Base-by-base conservation (phyloP, 331 rosid genomes). In the Acacia concinna region DNA sequence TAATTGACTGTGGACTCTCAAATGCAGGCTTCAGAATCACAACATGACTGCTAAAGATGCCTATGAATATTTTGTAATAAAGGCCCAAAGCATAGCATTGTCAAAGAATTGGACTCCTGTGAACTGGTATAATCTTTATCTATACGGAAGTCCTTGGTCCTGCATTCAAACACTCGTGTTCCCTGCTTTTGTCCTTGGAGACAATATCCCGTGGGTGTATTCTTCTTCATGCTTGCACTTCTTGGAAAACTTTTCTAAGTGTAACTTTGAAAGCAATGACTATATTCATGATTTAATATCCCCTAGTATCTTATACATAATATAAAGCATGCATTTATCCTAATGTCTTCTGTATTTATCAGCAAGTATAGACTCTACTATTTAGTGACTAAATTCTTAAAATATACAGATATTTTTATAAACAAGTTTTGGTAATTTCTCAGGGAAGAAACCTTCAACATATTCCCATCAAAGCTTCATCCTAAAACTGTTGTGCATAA, bases 391-490 rank as follows among this genome's bases (percentile, higher is more conserved):
- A 27, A 43, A 27, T 74, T 76, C 75, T 78, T 46, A 57, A 37
- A 81, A 68, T 21, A 5, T 37, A 15, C 63, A 9, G n/a, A 32
- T 31, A 43, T 23, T 81, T 88, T 82, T 49, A 9, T 35, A 75
- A 73, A 28, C 74, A n/a, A 56, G 15, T 74, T 80, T 78, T 81
- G 72, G 25, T 56, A 28, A 83, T 70, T 41, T 80, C 59, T 63
- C 94, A 95, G 99, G 99, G 98, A 96, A 81, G 99, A 96, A 88
- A 91, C 99, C 84, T 96, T 96, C 87, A 81, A 92, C 84, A 23
- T 85, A 73, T 96, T 96, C 81, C 89, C 92, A 21, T 17, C 79
- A 64, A 90, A 87, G 82, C 98, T 96, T 81, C 85, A 90, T 86
- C 97, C 97, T 8, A 62, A 71, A 90, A 96, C 99, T 27, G 64